Evolutionary conservation across 2,329 filamentous ascomycete species (phyloP), one percentile per base, ranked within the genome.

Genomic region (Hypoxylon sp.): DNA sequence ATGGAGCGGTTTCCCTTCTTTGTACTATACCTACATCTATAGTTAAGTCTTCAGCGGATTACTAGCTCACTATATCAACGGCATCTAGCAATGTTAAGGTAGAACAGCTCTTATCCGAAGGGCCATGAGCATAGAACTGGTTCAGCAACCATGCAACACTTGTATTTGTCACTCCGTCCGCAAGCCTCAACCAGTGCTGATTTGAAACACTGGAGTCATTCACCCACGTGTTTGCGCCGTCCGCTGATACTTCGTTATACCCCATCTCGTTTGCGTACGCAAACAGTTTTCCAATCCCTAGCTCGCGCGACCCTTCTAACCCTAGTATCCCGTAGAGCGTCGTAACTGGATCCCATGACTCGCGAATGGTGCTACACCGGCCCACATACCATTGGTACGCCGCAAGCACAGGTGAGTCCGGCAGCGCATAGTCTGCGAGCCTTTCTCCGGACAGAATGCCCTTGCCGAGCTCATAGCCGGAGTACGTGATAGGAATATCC

Each of bases 181-280:
- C 48, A 42, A 84, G 67, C 48, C 68, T 74, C 52, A 85, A 62
- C 75, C 80, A 85, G 58, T 79, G 77, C 74, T 84, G 83, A 42
- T 80, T 79, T 15, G 70, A 79, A 3, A 76, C 71, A 6, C 21
- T 24, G 15, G 75, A 61, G 42, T 84, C 80, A 13, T 76, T 73
- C 1, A 83, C 70, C 83, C 83, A 85, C n/a, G 53, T 52, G 67
- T 85, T 85, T 3, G 79, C 75, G 1, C 83, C 83, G 39, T 84
- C 78, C 0, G 72, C 62, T 17, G 72, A 69, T 2, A 85, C 78
- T 42, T 77, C 67, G 64, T 85, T 85, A 62, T 81, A 81, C 3
- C 84, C 83, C 11, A 67, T 67, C 10, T 74, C 69, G 50, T 83
- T 81, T 2, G 74, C 81, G 42, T 76, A 80, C 65, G 77, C 73